These are phyloP conservation scores for Ceratobasidium theobromae DNA, from an alignment of 1,284 basidiomycete species.

Conservation along the genomic window DNA sequence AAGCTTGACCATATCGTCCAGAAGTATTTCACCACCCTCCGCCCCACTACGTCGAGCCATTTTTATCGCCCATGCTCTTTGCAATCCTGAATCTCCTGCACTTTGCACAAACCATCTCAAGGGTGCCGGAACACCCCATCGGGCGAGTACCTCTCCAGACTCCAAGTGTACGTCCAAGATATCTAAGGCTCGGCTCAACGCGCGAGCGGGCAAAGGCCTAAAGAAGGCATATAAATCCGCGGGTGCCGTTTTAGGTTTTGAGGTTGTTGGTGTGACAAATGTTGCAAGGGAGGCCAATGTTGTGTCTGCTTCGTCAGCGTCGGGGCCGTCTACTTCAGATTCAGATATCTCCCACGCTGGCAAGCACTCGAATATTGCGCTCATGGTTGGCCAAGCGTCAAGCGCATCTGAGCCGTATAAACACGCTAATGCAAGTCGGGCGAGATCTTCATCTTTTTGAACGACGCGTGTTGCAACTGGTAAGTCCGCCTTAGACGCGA, in stretches of 20 bases:
- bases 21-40: constrained; percentile 48
- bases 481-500: constrained; percentile 86
- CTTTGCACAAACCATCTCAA: constrained; percentile 85
- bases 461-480: constrained; percentile 69
- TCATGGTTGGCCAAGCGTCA: constrained; percentile 80
- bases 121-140: constrained; percentile 80
- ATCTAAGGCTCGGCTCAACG: constrained; percentile 80
- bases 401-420: constrained; percentile 80
- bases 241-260: constrained; percentile 54
- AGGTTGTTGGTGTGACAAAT: constrained; percentile 74
- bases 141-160: constrained; percentile 83
- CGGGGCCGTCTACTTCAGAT: constrained; percentile 51
- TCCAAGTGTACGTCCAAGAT: constrained; percentile 92
- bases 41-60: constrained; percentile 74
- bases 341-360: constrained; percentile 75
- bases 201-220: constrained; percentile 67
- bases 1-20: constrained; percentile 87
- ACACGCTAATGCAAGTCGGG: constrained; percentile 79
- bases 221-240: constrained; percentile 82
- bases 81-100: constrained; percentile 62
- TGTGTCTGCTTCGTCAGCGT: constrained; percentile 72
- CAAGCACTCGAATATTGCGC: constrained; percentile 87
- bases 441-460: constrained; percentile 78
- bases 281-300: constrained; percentile 76
- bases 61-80: constrained; percentile 81